Evolutionary conservation across 371 early-diverging fungal species (phyloP).

Genomic region (Encephalitozoon intestinalis): DNA sequence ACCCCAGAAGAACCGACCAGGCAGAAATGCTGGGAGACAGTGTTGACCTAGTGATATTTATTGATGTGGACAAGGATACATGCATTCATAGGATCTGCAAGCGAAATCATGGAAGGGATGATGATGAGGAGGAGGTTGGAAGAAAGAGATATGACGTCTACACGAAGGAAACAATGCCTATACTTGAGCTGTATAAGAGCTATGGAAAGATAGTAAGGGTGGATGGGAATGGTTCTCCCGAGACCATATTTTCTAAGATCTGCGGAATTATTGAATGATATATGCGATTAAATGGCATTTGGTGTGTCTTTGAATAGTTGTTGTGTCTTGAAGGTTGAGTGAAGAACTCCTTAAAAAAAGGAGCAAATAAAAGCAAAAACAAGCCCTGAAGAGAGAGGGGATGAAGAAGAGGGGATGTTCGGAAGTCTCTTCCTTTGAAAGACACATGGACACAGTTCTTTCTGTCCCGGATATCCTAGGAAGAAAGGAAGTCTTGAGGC

Average conservation of each 20-base stretch:
- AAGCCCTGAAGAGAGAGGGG: background rate
- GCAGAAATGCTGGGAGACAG: conserved; percentile 73
- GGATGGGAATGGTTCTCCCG: conserved; percentile 63
- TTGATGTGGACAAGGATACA: conserved; percentile 63
- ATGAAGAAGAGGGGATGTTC: background rate
- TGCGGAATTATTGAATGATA: background rate
- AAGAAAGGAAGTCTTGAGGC: background rate
- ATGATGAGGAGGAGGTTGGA: conserved; percentile 76
- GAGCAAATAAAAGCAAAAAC: background rate
- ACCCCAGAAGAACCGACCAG: conserved; percentile 94
- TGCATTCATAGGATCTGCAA: conserved; percentile 68
- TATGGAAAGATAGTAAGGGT: conserved; percentile 77
- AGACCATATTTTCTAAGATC: conserved; percentile 31
- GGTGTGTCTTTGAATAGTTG: background rate
- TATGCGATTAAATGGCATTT: background rate
- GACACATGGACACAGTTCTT: background rate
- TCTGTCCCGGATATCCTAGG: background rate
- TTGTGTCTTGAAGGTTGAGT: background rate
- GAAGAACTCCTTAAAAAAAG: background rate
- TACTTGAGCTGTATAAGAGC: conserved; percentile 83
- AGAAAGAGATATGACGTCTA: conserved; percentile 80
- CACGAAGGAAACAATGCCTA: conserved; percentile 86
- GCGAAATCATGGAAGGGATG: conserved; percentile 89
- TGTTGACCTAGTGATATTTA: conserved; percentile 62
- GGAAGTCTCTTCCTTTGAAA: background rate